A percentile compares a stretch with the other conserved stretches of the same genome.
phyloP scores from a whole-genome alignment of 1,139 yeast species.

The Spencermartinsiella ligniputridi region DNA sequence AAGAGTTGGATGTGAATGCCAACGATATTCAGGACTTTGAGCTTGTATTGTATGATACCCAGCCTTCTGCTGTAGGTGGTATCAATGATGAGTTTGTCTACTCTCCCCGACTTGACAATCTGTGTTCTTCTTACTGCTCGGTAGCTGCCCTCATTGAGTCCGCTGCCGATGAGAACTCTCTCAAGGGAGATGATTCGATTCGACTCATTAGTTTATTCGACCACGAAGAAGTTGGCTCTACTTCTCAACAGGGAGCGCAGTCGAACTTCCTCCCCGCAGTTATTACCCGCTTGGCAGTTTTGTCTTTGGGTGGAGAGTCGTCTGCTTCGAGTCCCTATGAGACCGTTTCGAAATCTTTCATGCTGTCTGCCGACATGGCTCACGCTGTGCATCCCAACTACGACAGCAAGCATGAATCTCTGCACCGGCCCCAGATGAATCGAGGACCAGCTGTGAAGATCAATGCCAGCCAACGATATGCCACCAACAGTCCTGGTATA shows the following conservation, averaged over 20 bases:
- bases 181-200: constrained; percentile 51
- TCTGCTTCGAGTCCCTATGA: constrained; percentile 44
- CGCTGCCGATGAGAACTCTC: constrained; percentile 30
- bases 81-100: constrained; percentile 85
- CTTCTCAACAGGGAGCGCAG: constrained; percentile 95
- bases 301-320: constrained; percentile 37
- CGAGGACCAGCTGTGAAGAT: constrained; percentile 89
- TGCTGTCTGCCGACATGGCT: constrained; percentile 92
- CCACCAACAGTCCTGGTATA: constrained; percentile 88
- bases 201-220: constrained; percentile 79
- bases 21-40: constrained; percentile 82
- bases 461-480: constrained; percentile 93
- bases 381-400: constrained; percentile 97
- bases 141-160: constrained; percentile 65
- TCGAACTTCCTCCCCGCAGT: constrained; percentile 83
- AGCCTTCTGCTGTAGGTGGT: constrained; percentile 80
- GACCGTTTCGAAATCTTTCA: constrained; percentile 75
- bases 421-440: constrained; percentile 77
- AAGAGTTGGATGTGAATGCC: constrained; percentile 49
- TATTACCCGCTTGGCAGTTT: constrained; percentile 57
- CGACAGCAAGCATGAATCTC: constrained; percentile 63
- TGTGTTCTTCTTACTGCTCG: constrained; percentile 81
- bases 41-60: constrained; percentile 80
- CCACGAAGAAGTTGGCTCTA: constrained; percentile 93
- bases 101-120: constrained; percentile 90